These are phyloP conservation scores for Agrocybe pediades DNA, from an alignment of 768 basidiomycete genomes.

Conservation along the genomic window DNA sequence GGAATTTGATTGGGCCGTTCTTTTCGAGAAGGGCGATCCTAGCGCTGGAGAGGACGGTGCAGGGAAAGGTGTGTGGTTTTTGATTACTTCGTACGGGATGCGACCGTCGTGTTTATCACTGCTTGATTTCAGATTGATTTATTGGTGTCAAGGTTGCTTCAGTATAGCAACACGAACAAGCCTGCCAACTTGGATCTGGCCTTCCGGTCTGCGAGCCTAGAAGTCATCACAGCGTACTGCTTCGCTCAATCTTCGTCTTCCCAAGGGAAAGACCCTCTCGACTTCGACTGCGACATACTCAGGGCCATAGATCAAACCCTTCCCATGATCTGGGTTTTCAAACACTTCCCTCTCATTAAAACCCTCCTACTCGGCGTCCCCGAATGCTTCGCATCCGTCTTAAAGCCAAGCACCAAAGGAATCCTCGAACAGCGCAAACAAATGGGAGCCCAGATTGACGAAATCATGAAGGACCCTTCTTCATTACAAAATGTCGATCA, in stretches of 20 bases:
- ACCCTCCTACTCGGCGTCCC: slow-evolving; percentile 31
- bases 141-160: slow-evolving; percentile 28
- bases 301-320: slow-evolving; percentile 35
- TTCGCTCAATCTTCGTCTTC: slow-evolving; percentile 35
- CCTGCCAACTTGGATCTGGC: slow-evolving; percentile 39
- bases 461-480: slow-evolving; percentile 32
- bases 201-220: slow-evolving; percentile 37
- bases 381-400: slow-evolving; percentile 31
- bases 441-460: slow-evolving; percentile 37
- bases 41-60: slow-evolving; percentile 34
- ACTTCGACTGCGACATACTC: slow-evolving; percentile 36
- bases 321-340: slow-evolving; percentile 39
- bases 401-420: slow-evolving; percentile 36
- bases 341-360: slow-evolving; percentile 35
- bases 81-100: background rate
- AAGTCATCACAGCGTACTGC: slow-evolving; percentile 42
- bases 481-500: slow-evolving; percentile 31
- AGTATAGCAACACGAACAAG: slow-evolving; percentile 20
- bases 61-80: slow-evolving; percentile 27
- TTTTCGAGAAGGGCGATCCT: slow-evolving; percentile 43
- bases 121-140: slow-evolving; percentile 29
- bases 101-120: background rate
- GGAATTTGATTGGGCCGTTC: slow-evolving; percentile 38
- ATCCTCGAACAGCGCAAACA: slow-evolving; percentile 34
- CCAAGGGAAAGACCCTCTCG: slow-evolving; percentile 26